phyloP scores from a whole-genome alignment of 768 basidiomycete species.

The Pleurotus sapidus region DNA sequence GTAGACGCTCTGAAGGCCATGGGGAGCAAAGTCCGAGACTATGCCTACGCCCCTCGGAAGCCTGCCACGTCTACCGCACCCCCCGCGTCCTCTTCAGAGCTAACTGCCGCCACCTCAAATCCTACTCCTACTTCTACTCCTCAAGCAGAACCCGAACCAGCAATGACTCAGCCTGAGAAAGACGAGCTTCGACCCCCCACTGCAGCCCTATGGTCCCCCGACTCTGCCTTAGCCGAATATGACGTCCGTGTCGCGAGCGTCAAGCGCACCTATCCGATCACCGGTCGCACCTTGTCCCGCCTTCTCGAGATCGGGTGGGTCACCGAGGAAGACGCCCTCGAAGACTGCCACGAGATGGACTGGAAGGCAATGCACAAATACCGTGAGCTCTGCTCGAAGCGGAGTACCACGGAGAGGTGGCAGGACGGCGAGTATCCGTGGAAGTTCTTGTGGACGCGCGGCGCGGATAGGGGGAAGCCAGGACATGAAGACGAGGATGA shows the following conservation, averaged over 20 bases:
- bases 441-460: neutral
- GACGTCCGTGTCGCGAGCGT: slow-evolving; percentile 33
- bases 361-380: slow-evolving; percentile 24
- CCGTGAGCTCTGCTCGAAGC: neutral
- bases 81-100: neutral
- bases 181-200: neutral
- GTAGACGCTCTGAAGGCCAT: slow-evolving; percentile 19
- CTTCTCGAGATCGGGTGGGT: slow-evolving; percentile 40
- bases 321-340: slow-evolving; percentile 24
- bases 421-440: neutral
- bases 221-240: slow-evolving; percentile 32
- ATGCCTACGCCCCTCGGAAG: slow-evolving; percentile 22
- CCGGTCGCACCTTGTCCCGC: slow-evolving; percentile 34
- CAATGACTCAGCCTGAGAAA: too few species aligned
- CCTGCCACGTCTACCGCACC: slow-evolving; percentile 7
- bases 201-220: slow-evolving; percentile 37
- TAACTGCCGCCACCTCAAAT: neutral
- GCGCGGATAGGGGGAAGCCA: neutral
- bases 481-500: neutral
- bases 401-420: neutral
- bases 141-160: neutral
- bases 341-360: slow-evolving; percentile 30
- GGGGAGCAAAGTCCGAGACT: slow-evolving; percentile 41
- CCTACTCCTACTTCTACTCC: neutral
- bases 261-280: slow-evolving; percentile 27